These are phyloP conservation scores for Syzygium malaccense DNA, from an alignment of 441 rosid genomes.

Conservation along the genomic window DNA sequence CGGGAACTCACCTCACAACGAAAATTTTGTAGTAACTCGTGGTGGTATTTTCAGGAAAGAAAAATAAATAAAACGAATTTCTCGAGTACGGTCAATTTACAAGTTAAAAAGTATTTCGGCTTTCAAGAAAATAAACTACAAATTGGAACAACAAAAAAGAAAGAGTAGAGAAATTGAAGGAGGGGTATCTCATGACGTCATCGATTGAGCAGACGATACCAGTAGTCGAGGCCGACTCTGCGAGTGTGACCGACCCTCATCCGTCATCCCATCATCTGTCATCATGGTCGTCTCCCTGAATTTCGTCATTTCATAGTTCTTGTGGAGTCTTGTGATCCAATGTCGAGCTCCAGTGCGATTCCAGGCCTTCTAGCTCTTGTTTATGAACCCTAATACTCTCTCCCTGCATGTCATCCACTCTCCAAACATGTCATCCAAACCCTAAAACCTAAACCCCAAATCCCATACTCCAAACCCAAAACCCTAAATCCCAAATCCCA, in stretches of 20 bases:
- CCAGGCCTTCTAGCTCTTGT: neutral
- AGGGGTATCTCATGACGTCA: neutral
- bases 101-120: neutral
- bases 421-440: too few relatives aligned
- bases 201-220: neutral
- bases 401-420: neutral
- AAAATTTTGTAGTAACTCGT: too few relatives aligned
- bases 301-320: too few relatives aligned
- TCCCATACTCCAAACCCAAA: too few relatives aligned
- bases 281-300: neutral
- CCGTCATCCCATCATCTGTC: neutral
- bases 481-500: too few relatives aligned
- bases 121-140: neutral
- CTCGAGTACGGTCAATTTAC: neutral
- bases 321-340: neutral
- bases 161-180: neutral
- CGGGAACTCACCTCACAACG: too few relatives aligned
- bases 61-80: too few relatives aligned
- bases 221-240: neutral
- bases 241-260: neutral
- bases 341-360: neutral
- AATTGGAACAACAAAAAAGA: neutral
- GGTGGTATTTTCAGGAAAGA: too few relatives aligned
- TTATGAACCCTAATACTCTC: neutral
- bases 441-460: too few relatives aligned